Conservation (phyloP, 208 protist genomes). For the Leptomonas pyrrhocoris region DNA sequence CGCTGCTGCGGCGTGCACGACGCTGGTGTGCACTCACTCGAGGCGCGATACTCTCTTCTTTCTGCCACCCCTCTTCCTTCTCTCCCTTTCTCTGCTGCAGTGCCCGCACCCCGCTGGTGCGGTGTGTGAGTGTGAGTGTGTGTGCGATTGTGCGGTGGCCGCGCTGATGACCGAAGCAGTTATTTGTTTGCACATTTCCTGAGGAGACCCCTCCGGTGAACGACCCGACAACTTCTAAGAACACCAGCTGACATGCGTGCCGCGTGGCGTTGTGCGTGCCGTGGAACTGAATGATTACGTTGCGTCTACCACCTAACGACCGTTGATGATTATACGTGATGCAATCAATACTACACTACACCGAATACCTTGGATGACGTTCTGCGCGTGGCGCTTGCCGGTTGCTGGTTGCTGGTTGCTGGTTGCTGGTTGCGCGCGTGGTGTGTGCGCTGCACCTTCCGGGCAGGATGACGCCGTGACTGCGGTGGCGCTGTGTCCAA, state of each 20-base stretch:
- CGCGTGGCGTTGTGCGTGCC: background rate
- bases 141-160: background rate
- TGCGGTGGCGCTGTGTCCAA: conserved; percentile 16
- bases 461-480: conserved; percentile 9
- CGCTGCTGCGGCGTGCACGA: too few species aligned
- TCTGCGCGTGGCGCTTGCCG: conserved; percentile 3
- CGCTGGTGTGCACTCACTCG: too few species aligned
- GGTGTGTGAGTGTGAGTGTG: too few species aligned
- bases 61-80: too few species aligned
- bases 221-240: conserved; percentile 12
- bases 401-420: too few species aligned
- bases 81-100: too few species aligned
- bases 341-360: conserved; percentile 34
- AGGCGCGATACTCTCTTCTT: too few species aligned
- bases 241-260: conserved; percentile 15
- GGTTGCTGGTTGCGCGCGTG: background rate
- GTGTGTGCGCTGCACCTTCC: conserved; percentile 5
- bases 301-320: conserved; percentile 24
- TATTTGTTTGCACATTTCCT: conserved; percentile 30
- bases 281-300: conserved; percentile 19
- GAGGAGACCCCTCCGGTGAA: conserved; percentile 12
- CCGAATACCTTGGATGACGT: conserved; percentile 28
- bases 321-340: conserved; percentile 24
- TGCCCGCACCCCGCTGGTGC: too few species aligned
- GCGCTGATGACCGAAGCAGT: conserved; percentile 25